Base-by-base conservation (phyloP, 164 flowering plant species). In the Tetrastigma voinierianum region DNA sequence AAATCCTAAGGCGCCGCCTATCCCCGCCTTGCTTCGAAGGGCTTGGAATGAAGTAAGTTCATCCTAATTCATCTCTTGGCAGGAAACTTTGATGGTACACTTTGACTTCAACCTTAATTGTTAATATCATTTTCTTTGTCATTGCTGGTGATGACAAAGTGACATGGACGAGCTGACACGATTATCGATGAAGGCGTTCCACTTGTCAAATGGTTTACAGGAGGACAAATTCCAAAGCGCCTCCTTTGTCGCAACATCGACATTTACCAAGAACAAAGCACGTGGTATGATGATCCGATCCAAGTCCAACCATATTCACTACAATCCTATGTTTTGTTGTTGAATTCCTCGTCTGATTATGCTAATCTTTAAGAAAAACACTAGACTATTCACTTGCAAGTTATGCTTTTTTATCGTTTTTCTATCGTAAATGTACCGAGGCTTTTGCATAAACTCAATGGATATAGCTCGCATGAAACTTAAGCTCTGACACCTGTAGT, bases 151-250 rank as follows among this genome's bases (percentile, higher is more conserved):
- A 89, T 91, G 90, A 87, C 95, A n/a, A n/a, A 15, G 82, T 91
- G 8, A 89, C 97, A 3, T 89, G 97, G 97, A 91, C 97, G n/a
- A 91, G 97, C 74, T 95, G 88, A 11, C 89, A 91, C 32, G 71
- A 77, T 73, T 73, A 81, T 84, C 23, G 67, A 65, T 64, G 91
- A 87, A 72, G 95, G 96, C 12, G 70, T 80, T 61, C 89, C 97
- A 49, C 80, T 89, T 55, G 89, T 89, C 18, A 82, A 85, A 59
- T 89, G 87, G 89, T 15, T 46, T 49, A 16, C 62, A 60, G 87
- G 85, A 51, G 74, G 70, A 46, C 1, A 4, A 3, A 1, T 3
- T 5, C 70, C 53, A 55, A 46, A 2, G 8, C 87, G 65, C 9
- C 9, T 75, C 90, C 3, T 88, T 92, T 2, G 92, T 94, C 18